A percentile compares a stretch with the other conserved stretches of the same genome.
These are phyloP conservation scores for Fusarium sp. DNA, from an alignment of 2,329 filamentous ascomycete species.

Conservation along the genomic window DNA sequence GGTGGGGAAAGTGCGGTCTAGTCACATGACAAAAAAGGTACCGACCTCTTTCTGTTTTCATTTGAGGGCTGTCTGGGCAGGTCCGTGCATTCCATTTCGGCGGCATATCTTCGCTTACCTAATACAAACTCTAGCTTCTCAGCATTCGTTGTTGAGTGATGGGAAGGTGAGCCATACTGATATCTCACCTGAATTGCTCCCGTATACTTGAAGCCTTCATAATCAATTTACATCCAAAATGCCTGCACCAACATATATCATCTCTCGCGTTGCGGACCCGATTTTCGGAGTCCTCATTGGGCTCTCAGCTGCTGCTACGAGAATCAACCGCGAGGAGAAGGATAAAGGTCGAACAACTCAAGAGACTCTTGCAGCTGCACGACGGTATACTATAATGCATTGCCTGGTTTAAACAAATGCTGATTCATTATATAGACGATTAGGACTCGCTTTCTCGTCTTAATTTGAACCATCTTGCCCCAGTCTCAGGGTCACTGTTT, in stretches of 20 bases:
- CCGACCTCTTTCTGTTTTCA: background rate
- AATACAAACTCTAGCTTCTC: background rate
- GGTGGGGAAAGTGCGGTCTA: conserved; percentile 49
- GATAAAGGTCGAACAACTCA: conserved; percentile 65
- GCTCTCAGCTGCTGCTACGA: conserved; percentile 63
- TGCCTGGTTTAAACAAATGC: background rate
- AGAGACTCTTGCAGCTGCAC: conserved; percentile 60
- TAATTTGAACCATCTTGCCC: conserved; percentile 4
- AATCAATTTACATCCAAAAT: conserved; percentile 49
- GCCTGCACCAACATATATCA: conserved; percentile 68
- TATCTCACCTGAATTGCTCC: conserved; percentile 3
- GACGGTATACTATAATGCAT: conserved; percentile 50
- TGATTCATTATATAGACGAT: conserved; percentile 43
- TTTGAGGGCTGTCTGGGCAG: conserved; percentile 2
- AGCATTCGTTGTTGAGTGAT: conserved; percentile 2
- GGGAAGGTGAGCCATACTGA: background rate
- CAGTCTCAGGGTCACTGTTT: background rate
- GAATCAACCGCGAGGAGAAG: conserved; percentile 70
- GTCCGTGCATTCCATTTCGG: conserved; percentile 26
- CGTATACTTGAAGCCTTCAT: conserved; percentile 5
- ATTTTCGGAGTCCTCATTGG: conserved; percentile 69
- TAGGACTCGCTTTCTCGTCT: conserved; percentile 44
- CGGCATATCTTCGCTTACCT: background rate
- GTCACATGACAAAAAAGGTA: conserved; percentile 50
- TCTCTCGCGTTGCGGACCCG: conserved; percentile 68